Evolutionary conservation across 306 rosid genomes (phyloP).

Genomic region (Medicago arabica): DNA sequence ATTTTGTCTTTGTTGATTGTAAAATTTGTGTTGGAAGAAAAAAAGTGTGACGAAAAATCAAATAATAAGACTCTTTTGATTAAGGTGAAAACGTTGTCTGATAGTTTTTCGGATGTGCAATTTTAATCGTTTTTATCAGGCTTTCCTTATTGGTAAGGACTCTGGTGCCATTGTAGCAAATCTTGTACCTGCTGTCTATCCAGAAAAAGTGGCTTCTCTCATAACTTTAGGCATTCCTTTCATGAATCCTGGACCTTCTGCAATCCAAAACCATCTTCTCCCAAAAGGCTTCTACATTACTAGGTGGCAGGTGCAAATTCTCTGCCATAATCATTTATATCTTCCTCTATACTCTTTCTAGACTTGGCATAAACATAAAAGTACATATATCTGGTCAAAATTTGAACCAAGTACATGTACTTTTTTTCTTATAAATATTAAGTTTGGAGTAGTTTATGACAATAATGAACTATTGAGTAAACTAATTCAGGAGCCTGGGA

Average conservation of each 20-base stretch:
- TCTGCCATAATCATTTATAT: background rate
- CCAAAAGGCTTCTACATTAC: conserved; percentile 61
- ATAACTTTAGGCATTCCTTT: conserved; percentile 63
- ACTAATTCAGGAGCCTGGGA: conserved; percentile 52
- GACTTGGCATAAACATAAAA: background rate
- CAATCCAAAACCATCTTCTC: conserved; percentile 49
- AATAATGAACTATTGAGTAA: conserved; percentile 4
- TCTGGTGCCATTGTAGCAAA: conserved; percentile 61
- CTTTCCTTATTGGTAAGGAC: conserved; percentile 61
- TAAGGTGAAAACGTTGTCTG: conserved; percentile 5
- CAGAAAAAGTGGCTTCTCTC: conserved; percentile 54
- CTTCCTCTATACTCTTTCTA: background rate
- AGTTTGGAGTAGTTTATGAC: background rate
- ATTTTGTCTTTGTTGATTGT: no score
- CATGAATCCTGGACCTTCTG: conserved; percentile 52
- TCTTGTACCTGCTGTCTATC: conserved; percentile 50
- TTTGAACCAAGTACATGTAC: background rate
- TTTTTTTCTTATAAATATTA: background rate
- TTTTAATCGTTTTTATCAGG: conserved; percentile 41
- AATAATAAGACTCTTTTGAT: background rate
- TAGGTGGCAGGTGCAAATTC: conserved; percentile 59
- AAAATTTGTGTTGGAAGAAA: no score
- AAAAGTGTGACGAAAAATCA: background rate
- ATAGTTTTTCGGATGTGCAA: conserved; percentile 1
- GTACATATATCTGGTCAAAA: background rate